phyloP scores from a whole-genome alignment of 768 basidiomycete species.

The Lentinula sp. region DNA sequence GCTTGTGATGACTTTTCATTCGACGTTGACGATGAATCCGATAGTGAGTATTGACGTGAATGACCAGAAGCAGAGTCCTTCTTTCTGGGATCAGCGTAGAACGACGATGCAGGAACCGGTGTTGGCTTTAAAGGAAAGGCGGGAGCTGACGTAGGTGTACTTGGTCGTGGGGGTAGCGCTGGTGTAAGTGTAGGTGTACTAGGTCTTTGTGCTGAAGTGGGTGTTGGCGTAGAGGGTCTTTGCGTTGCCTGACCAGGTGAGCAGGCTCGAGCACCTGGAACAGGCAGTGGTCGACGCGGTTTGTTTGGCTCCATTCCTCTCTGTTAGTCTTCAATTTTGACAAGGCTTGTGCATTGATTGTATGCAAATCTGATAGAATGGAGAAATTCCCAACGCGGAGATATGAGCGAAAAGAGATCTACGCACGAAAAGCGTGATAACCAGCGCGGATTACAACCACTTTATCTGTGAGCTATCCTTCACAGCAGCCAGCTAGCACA shows the following conservation, averaged over 20 bases:
- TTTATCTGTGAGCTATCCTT: no score
- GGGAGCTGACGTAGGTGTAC: background rate
- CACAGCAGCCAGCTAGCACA: no score
- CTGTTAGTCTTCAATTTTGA: background rate
- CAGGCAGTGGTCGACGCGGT: slow-evolving; percentile 9
- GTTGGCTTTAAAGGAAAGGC: background rate
- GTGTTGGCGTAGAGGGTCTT: background rate
- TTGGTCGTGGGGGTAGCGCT: background rate
- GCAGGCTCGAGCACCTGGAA: background rate
- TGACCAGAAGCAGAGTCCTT: slow-evolving; percentile 31
- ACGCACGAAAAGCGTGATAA: no score
- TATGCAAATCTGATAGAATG: no score
- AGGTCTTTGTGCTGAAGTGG: slow-evolving; percentile 8
- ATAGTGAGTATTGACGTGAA: background rate
- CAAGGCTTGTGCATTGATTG: no score
- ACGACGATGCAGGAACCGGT: slow-evolving; percentile 24
- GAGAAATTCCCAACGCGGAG: no score
- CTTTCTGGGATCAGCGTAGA: slow-evolving; percentile 24
- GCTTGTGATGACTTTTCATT: background rate
- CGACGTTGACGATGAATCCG: background rate
- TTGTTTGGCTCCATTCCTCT: background rate
- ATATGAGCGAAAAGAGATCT: no score
- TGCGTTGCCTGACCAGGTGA: background rate
- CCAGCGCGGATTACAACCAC: no score
- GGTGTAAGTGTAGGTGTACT: slow-evolving; percentile 8